Evolutionary conservation across 2,329 filamentous ascomycete genomes (phyloP), one percentile per base, ranked within the genome.

Genomic region (Hypoxylon sp.): DNA sequence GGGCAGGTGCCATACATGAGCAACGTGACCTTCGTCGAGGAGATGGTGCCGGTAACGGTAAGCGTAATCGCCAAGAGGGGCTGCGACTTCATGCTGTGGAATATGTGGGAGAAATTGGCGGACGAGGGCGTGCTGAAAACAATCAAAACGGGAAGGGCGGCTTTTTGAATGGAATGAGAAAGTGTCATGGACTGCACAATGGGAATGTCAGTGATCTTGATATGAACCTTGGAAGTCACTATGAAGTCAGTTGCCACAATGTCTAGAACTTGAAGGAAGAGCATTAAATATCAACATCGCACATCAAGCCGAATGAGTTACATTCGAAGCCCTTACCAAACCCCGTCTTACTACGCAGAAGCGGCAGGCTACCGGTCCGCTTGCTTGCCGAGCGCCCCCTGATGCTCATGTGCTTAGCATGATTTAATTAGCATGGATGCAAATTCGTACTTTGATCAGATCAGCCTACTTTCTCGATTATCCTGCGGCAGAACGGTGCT

Each of bases 41-140:
- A 82, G 71, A 76, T 77, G 70, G 72, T 81, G 48, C 80, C 80
- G 7, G 79, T 82, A 5, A 80, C 79, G 9, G 76, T 81, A 2
- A 79, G 77, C 28, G 66, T 82, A 55, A 76, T 82, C 7, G 80
- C 80, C 5, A 79, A 76, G 65, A 63, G 78, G n/a, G 80, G 80
- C 0, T 82, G 80, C 61, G 80, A 82, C 56, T 79, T 79, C 62
- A 74, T 81, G 68, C 58, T 82, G 22, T 79, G 76, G 61, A 78
- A 80, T 30, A 75, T 82, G 74, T 73, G 80, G 57, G 75, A 80
- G 65, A 77, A 72, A 70, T 62, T 82, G 52, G 79, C 79, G 8
- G 76, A 80, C 50, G 71, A 73, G 38, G 79, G 79, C 0, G 73
- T 80, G 7, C 44, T 81, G 65, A 76, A 71, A 67, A 73, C 73